phyloP scores from a whole-genome alignment of 2,329 filamentous ascomycete genomes.

The Talaromyces funiculosus region DNA sequence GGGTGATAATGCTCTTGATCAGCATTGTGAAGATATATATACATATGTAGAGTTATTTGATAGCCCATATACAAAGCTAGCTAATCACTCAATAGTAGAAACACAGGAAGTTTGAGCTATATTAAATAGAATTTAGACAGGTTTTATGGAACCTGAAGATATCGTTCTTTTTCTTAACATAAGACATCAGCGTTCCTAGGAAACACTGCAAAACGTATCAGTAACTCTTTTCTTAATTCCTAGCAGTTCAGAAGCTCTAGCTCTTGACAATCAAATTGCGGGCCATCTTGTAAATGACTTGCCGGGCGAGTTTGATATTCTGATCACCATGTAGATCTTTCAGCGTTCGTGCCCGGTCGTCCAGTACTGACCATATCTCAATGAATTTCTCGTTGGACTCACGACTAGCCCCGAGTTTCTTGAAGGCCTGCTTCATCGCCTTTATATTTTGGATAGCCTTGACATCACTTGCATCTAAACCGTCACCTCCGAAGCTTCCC shows the following conservation, averaged over 20 bases:
- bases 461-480: not conserved
- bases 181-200: no score
- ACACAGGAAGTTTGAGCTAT: slow-evolving; percentile 6
- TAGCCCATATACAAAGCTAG: not conserved
- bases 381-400: not conserved
- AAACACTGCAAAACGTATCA: no score
- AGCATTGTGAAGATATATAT: not conserved
- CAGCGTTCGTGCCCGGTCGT: not conserved
- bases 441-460: not conserved
- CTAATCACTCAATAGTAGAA: slow-evolving; percentile 5
- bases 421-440: not conserved
- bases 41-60: not conserved
- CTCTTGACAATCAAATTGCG: not conserved
- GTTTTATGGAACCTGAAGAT: not conserved
- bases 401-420: not conserved
- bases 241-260: not conserved
- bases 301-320: not conserved
- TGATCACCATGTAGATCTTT: not conserved
- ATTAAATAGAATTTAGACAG: slow-evolving; percentile 7
- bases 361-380: not conserved
- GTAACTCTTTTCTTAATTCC: not conserved
- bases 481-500: not conserved
- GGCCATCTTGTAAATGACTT: not conserved
- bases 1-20: slow-evolving; percentile 8
- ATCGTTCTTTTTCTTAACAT: no score